These are phyloP conservation scores for Yarrowia sp. DNA, from an alignment of 805 yeast species.

Conservation along the genomic window DNA sequence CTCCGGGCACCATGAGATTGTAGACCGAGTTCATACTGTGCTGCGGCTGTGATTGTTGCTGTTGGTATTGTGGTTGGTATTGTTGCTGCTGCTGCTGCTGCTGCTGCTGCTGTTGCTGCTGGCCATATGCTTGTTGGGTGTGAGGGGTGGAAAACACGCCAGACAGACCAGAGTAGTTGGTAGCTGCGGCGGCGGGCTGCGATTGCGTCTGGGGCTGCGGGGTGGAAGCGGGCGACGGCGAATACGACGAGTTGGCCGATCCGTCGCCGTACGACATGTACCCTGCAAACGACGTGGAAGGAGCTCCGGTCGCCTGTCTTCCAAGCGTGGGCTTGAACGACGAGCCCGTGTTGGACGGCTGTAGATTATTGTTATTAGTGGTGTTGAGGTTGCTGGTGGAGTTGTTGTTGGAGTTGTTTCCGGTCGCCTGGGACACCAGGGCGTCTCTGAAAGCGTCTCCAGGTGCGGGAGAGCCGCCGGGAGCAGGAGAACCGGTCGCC, in stretches of 20 bases:
- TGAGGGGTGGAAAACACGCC: slow-evolving; percentile 38
- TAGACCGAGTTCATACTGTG: slow-evolving; percentile 29
- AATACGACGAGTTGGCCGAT: slow-evolving; percentile 36
- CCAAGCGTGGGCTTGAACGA: slow-evolving; percentile 15
- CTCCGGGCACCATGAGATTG: slow-evolving; percentile 38
- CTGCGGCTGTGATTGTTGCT: slow-evolving; percentile 39
- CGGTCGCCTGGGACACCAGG: slow-evolving; percentile 20
- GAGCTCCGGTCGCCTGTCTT: slow-evolving; percentile 3
- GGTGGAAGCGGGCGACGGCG: slow-evolving; percentile 44
- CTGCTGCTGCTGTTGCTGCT: slow-evolving; percentile 41
- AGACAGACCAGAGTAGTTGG: slow-evolving; percentile 32
- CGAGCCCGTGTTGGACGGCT: slow-evolving; percentile 13
- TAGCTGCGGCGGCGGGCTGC: slow-evolving; percentile 40
- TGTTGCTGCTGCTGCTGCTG: slow-evolving; percentile 44
- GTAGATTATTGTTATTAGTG: slow-evolving; percentile 14
- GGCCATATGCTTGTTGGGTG: slow-evolving; percentile 43
- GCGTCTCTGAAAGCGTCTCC: slow-evolving; percentile 30
- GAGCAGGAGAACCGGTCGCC: slow-evolving; percentile 17
- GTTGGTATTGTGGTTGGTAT: slow-evolving; percentile 42
- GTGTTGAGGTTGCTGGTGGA: background rate
- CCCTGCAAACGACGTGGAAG: slow-evolving; percentile 32
- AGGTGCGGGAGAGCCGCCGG: slow-evolving; percentile 12
- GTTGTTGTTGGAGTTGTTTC: background rate
- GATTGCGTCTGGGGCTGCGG: slow-evolving; percentile 41
- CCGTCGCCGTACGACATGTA: slow-evolving; percentile 23